These are phyloP conservation scores for Hypocreales sp. DNA, from an alignment of 2,329 filamentous ascomycete species.

Conservation along the genomic window DNA sequence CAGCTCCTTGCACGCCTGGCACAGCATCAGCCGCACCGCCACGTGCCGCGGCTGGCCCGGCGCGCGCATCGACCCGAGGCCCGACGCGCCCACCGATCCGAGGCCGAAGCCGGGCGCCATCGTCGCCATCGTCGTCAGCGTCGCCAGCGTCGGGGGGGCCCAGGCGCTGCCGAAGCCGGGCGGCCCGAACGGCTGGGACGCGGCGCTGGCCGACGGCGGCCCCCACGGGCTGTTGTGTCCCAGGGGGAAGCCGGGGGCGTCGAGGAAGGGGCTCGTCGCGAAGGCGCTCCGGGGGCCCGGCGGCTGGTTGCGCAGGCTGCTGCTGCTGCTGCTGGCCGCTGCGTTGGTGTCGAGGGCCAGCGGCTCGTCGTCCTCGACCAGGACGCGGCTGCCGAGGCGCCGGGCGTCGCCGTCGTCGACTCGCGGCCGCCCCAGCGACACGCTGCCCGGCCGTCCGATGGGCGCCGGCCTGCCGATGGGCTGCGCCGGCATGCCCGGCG, in stretches of 20 bases:
- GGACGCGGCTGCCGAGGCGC: constrained; percentile 79
- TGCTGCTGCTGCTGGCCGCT: constrained; percentile 12
- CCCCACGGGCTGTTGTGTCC: constrained; percentile 27
- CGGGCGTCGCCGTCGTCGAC: constrained; percentile 54
- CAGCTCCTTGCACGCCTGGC: constrained; percentile 58
- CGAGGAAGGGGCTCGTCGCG: constrained; percentile 23
- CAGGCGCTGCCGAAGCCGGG: constrained; percentile 29
- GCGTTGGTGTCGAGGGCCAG: constrained; percentile 20
- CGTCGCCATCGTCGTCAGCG: too few species aligned
- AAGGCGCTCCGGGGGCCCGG: constrained; percentile 32
- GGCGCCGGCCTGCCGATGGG: constrained; percentile 73
- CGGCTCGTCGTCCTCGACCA: constrained; percentile 61
- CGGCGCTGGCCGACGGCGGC: constrained; percentile 13
- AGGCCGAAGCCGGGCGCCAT: constrained; percentile 18
- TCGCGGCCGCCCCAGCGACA: constrained; percentile 34
- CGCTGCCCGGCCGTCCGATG: constrained; percentile 75
- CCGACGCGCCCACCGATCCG: constrained; percentile 12
- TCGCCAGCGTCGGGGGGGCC: constrained; percentile 18
- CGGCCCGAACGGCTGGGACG: constrained; percentile 24
- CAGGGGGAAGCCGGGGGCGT: constrained; percentile 22
- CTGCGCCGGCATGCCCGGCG: constrained; percentile 37
- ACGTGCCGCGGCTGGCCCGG: constrained; percentile 47
- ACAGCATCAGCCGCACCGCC: constrained; percentile 57
- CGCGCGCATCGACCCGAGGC: constrained; percentile 13
- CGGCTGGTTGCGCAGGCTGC: constrained; percentile 29